Evolutionary conservation across 2,329 filamentous ascomycete species (phyloP), one percentile per base, ranked within the genome.

Genomic region (Pleomassaria siparia): DNA sequence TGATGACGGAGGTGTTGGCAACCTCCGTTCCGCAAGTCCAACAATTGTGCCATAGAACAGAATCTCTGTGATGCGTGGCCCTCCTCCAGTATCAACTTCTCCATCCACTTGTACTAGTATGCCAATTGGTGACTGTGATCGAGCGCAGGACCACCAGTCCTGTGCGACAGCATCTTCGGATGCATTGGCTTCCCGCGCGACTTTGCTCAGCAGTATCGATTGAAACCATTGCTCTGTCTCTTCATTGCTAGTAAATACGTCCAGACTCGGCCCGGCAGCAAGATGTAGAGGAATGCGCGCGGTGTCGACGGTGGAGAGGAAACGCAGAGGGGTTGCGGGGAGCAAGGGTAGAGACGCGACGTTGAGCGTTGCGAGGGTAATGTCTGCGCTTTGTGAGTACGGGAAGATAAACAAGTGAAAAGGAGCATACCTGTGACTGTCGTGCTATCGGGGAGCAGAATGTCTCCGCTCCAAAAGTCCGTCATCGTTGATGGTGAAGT

Each of bases 31-130:
- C 5, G 54, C 20, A 26, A 51, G 35, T 18, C 46, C 8, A 25
- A 55, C 53, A 43, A 67, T 59, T 2, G 68, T 68, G 6, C 72
- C 74, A 46, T 76, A 77, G 50, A 79, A 72, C 4, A 79, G 61
- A 0, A 79, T 55, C 40, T 79, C 75, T 0, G 75, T 77, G 2
- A 72, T 51, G 15, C 53, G 53, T 0, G 64, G 59, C 6, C 48
- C 49, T 1, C 42, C 42, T 2, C 12, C 22, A 0, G 22, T 39
- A 3, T 44, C 22, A 10, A 22, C 33, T 13, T 40, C 26, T 8
- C 42, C 41, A 3, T 60, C 44, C 0, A 73, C 65, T 40, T 68
- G 60, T 2, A 62, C 68, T 4, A 76, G 54, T 10, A 76, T 59
- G 1, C 73, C 73, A 28, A 74, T 49, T 6, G 69, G 66, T 2